Base-by-base conservation (phyloP, 495 filamentous ascomycete genomes). In the Apiosordaria backusii region DNA sequence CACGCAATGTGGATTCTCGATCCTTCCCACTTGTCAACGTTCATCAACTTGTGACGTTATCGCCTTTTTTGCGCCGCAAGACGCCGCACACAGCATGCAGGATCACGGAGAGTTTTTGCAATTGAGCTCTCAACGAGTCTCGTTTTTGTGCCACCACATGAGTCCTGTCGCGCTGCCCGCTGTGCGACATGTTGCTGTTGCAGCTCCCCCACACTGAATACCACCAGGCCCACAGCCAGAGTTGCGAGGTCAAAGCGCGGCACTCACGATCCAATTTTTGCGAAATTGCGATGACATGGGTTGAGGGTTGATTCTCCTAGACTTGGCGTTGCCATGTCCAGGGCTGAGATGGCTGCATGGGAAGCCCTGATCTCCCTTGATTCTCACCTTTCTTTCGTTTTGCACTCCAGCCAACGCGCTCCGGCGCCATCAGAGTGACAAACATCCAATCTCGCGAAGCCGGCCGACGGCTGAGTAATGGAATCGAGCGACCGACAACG, bases 211-310 rank as follows among this genome's bases (percentile, higher is more conserved):
- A 61, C 59, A 61, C 9, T 23, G 16, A 27, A 61, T 61, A 22
- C 52, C 22, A 59, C 55, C 27, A 45, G 52, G 19, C n/a, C 26
- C 50, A 61, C 65, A 64, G 5, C 61, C 65, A 69, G 59, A 50
- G 52, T 60, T 23, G n/a, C 21, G 23, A 62, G 66, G 72, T 68
- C 71, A 69, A 71, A 74, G 70, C 70, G 69, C 24, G 62, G 23
- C 52, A 45, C 24, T 64, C 62, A 57, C 60, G 71, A 68, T 60
- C 58, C 64, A 73, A 71, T 67, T 68, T 74, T 70, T 61, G 69
- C 65, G 64, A 74, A 67, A 74, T 74, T 74, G 65, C 71, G 26
- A 23, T 62, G 67, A 70, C 64, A 62, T 35, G 69, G 69, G 65
- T 69, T 64, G 23, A 21, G 52, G 35, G 58, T 53, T 58, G 45